Conservation (phyloP, 2,329 filamentous ascomycete genomes). For the Fusarium sp. region DNA sequence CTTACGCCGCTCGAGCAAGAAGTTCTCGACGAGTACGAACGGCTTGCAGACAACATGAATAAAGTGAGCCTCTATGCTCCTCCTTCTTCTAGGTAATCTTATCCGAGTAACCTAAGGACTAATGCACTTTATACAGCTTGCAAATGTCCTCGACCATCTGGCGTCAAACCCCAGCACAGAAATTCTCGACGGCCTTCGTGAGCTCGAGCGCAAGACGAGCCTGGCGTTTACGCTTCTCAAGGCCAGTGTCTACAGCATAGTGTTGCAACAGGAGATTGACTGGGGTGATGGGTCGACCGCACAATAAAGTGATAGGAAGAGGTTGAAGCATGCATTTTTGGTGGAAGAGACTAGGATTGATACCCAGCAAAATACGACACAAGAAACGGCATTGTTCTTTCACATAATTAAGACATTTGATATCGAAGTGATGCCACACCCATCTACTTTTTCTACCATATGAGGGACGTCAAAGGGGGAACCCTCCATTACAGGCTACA, state of each 20-base stretch:
- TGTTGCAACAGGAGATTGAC: conserved; percentile 95
- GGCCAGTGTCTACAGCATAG: conserved; percentile 98
- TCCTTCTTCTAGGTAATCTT: not conserved
- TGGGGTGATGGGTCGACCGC: conserved; percentile 68
- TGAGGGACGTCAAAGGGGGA: conserved; percentile 21
- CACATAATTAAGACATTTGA: conserved; percentile 20
- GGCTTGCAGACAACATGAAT: conserved; percentile 90
- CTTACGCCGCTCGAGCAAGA: conserved; percentile 90
- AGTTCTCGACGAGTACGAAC: conserved; percentile 92
- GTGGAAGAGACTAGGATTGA: conserved; percentile 28
- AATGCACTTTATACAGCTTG: conserved; percentile 61
- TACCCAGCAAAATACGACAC: conserved; percentile 33
- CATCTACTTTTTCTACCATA: conserved; percentile 22
- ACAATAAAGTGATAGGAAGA: conserved; percentile 40
- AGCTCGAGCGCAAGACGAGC: conserved; percentile 93
- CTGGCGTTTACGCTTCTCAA: conserved; percentile 96
- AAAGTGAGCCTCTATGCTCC: conserved; percentile 67
- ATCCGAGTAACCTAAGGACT: not conserved
- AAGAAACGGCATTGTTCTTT: conserved; percentile 29
- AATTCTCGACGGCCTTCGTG: conserved; percentile 86
- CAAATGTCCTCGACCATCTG: conserved; percentile 71
- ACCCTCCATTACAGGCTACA: conserved; percentile 45
- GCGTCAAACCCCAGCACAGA: conserved; percentile 80
- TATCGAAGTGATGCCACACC: conserved; percentile 35
- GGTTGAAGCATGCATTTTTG: not conserved